A percentile compares a stretch with the other conserved stretches of the same genome.
These are phyloP conservation scores for Botrytis sinoallii DNA, from an alignment of 2,329 filamentous ascomycete genomes.

Conservation along the genomic window DNA sequence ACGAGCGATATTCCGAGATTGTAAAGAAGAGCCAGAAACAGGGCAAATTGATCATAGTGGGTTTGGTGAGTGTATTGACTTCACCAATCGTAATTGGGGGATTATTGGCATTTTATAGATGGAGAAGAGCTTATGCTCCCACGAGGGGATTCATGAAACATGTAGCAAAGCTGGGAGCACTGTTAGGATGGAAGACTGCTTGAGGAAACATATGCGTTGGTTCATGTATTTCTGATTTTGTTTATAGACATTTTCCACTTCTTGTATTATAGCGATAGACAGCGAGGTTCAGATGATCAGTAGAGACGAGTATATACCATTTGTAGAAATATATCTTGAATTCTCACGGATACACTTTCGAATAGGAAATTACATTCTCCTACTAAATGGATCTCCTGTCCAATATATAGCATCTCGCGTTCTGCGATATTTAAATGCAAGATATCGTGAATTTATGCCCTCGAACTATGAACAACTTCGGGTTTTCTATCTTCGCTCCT, in stretches of 20 bases:
- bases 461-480: background rate
- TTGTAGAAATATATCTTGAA: background rate
- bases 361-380: background rate
- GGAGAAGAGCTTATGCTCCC: conserved; percentile 12
- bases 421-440: background rate
- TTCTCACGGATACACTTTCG: background rate
- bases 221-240: background rate
- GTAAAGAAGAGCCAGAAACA: conserved; percentile 67
- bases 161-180: background rate
- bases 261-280: background rate
- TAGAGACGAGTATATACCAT: background rate
- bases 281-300: background rate
- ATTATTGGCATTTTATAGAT: conserved; percentile 25
- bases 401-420: background rate
- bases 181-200: conserved; percentile 5
- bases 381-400: background rate
- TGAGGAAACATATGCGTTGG: background rate
- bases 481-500: too few relatives aligned
- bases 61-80: conserved; percentile 24
- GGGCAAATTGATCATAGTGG: conserved; percentile 41
- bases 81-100: conserved; percentile 26
- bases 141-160: background rate
- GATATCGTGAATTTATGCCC: background rate
- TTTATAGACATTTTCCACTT: background rate
- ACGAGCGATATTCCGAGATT: conserved; percentile 85